Conservation (phyloP, 495 filamentous ascomycete genomes). For the Aspergillus taichungensis region DNA sequence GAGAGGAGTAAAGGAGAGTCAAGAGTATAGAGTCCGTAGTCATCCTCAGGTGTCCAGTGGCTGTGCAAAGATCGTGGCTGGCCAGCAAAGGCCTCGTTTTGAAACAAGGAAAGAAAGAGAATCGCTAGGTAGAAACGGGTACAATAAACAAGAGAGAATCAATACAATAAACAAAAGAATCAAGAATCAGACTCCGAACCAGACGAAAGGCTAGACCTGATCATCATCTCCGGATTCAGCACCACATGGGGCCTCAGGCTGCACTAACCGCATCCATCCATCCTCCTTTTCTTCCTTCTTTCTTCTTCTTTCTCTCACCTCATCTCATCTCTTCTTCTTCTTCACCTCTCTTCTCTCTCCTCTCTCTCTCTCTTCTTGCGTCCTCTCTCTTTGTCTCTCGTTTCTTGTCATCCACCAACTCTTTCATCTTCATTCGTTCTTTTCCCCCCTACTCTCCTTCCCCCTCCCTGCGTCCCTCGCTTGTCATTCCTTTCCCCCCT, state of each 20-base stretch:
- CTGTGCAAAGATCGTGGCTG: too few relatives aligned
- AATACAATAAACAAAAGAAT: too few relatives aligned
- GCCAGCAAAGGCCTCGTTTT: too few relatives aligned
- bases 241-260: conserved; percentile 9
- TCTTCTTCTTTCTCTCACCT: conserved; percentile 7
- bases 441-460: not conserved
- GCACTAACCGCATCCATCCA: not conserved
- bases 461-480: not conserved
- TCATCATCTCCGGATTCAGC: not conserved
- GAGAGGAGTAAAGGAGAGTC: too few relatives aligned
- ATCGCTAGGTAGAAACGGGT: too few relatives aligned
- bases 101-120: too few relatives aligned
- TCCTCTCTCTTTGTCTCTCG: not conserved
- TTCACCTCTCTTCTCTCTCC: not conserved
- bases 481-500: not conserved
- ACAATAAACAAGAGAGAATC: too few relatives aligned
- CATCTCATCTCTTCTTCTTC: not conserved
- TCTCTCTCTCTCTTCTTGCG: conserved; percentile 5
- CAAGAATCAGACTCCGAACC: too few relatives aligned
- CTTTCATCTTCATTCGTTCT: not conserved
- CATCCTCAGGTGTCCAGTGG: too few relatives aligned
- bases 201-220: too few relatives aligned
- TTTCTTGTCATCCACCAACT: not conserved
- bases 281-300: conserved; percentile 7
- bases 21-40: too few relatives aligned